Conservation (phyloP, 805 yeast genomes). For the Zygoascus bituminiphila region DNA sequence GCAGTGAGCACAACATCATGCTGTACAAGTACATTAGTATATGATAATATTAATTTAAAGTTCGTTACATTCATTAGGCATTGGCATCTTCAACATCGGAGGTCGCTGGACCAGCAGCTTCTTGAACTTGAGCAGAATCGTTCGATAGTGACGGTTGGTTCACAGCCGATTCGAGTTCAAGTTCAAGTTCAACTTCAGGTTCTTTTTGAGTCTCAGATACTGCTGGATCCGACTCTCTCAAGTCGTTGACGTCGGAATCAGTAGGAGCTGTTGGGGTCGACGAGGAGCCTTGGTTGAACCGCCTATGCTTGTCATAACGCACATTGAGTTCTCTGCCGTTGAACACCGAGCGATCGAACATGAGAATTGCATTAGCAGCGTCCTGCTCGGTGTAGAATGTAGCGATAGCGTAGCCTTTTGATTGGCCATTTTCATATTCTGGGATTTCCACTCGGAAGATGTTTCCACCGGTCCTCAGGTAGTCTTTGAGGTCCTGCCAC, state of each 20-base stretch:
- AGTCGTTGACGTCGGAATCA: neutral
- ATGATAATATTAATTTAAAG: neutral
- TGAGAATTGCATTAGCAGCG: constrained; percentile 41
- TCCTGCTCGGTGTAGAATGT: constrained; percentile 40
- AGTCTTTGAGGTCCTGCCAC: constrained; percentile 27
- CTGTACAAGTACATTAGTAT: neutral
- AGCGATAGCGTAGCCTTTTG: constrained; percentile 61
- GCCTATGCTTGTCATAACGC: constrained; percentile 45
- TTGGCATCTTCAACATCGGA: neutral
- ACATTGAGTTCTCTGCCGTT: constrained; percentile 56
- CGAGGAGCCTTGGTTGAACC: constrained; percentile 1
- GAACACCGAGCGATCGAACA: constrained; percentile 45
- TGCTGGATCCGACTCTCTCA: no score
- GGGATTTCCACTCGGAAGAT: constrained; percentile 34
- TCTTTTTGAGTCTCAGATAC: no score
- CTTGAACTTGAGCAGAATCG: no score
- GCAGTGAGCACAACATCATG: no score
- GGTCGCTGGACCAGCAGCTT: no score
- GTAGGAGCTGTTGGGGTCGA: neutral
- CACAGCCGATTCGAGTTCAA: no score
- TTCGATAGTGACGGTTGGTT: no score
- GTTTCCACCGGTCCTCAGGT: constrained; percentile 21
- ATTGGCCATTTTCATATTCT: constrained; percentile 30
- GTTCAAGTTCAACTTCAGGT: no score
- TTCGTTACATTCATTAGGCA: neutral